Evolutionary conservation across 225 moss, liverwort and hornwort genomes (phyloP), one percentile per base, ranked within the genome.

Genomic region (Physcomitrium patens): DNA sequence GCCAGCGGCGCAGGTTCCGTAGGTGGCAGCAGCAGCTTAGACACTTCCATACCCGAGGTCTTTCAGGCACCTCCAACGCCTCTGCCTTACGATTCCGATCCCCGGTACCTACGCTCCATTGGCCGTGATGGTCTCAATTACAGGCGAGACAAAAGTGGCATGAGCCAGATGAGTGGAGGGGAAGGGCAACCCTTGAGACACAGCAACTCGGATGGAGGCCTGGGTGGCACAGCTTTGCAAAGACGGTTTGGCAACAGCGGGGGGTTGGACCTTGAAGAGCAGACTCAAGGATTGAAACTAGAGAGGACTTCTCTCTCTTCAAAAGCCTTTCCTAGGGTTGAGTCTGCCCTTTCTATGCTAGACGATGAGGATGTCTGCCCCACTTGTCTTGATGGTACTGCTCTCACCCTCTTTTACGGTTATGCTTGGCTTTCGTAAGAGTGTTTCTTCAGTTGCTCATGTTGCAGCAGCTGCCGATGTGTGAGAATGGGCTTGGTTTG

Each of bases 11-110:
- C 85, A 75, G 92, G 90, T 67, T 69, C 87, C 49, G 72, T 86
- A 82, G 89, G 92, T 23, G 78, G 87, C 77, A 86, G 81, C 74
- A 89, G 79, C 77, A 86, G 82, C 76, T 71, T 93, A 64, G 97
- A 95, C 68, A 87, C 83, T 51, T 91, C 86, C 62, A 75, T 95
- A 45, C 93, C 95, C 9, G 94, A 93, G 74, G 84, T 93, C 19
- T 99, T 91, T 76, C 93, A 91, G 77, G 93, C 97, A 52, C 97
- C 97, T 77, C 97, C 95, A 0, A 82, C 87, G 50, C 97, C 97
- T 18, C 81, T 95, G 71, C 95, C 97, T 12, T 99, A 95, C 68
- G 91, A 92, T 75, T 84, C 89, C 54, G 93, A 95, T 28, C 78
- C 82, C 0, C 78, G 85, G 14, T 83, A 82, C 49, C 68, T 83